Conservation (phyloP, 2,329 filamentous ascomycete genomes). For the Cladophialophora yegresii region DNA sequence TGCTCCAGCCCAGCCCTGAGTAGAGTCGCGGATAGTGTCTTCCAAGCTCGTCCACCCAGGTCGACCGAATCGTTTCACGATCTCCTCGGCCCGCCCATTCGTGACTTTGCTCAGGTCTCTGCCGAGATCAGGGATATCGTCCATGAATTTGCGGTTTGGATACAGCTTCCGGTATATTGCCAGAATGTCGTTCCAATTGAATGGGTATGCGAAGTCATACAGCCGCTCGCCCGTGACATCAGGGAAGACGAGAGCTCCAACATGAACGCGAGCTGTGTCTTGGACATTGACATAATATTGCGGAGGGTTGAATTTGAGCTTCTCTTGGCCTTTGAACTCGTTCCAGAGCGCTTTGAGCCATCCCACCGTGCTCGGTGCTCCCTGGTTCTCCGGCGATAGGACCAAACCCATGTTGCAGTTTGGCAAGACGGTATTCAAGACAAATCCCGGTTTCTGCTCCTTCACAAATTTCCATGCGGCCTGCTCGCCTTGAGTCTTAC, state of each 20-base stretch:
- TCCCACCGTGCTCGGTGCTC: conserved; percentile 27
- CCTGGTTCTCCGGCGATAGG: conserved; percentile 24
- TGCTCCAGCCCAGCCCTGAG: conserved; percentile 14
- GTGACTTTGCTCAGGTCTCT: conserved; percentile 28
- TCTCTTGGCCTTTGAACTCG: conserved; percentile 39
- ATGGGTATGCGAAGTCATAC: conserved; percentile 55
- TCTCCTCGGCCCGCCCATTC: conserved; percentile 25
- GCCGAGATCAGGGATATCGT: conserved; percentile 18
- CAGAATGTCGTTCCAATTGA: conserved; percentile 50
- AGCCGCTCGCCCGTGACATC: conserved; percentile 54
- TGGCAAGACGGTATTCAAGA: conserved; percentile 36
- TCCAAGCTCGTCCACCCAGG: conserved; percentile 28
- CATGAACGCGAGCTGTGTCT: conserved; percentile 56
- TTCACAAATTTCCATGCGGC: conserved; percentile 45
- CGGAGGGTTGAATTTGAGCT: conserved; percentile 42
- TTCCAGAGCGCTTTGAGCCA: conserved; percentile 44
- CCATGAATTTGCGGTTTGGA: conserved; percentile 41
- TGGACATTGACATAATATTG: conserved; percentile 45
- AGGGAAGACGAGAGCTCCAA: conserved; percentile 54
- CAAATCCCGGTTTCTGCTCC: conserved; percentile 38
- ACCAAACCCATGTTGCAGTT: conserved; percentile 29
- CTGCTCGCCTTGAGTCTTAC: conserved; percentile 46
- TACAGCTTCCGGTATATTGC: conserved; percentile 43
- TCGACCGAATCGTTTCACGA: conserved; percentile 26
- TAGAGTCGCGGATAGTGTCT: conserved; percentile 20